phyloP scores from a whole-genome alignment of 306 rosid species.

The Trichosanthes cucumerina region DNA sequence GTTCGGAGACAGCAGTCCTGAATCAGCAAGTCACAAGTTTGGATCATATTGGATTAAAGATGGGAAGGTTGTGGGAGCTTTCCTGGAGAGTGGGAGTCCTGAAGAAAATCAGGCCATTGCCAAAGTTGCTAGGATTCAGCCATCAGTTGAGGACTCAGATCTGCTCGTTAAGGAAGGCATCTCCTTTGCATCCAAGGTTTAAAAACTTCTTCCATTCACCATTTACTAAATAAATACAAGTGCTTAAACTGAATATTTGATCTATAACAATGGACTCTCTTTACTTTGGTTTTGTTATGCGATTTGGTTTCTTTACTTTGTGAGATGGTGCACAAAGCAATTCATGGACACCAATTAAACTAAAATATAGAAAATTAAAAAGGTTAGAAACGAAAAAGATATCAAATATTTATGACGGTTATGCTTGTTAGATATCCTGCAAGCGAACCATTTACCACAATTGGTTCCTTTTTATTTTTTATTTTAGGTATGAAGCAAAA shows the following conservation, averaged over 20 bases:
- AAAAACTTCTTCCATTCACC: neutral
- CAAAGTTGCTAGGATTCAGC: constrained; percentile 69
- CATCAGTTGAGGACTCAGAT: constrained; percentile 43
- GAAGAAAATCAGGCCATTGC: constrained; percentile 92
- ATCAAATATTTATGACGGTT: too few species aligned
- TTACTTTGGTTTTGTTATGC: neutral
- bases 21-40: constrained; percentile 54
- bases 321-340: neutral
- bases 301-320: neutral
- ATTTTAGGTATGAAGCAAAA: too few species aligned
- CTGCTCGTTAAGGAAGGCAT: constrained; percentile 69
- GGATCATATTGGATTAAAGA: constrained; percentile 93
- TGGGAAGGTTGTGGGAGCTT: constrained; percentile 74
- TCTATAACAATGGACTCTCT: neutral
- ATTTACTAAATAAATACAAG: neutral
- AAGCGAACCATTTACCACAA: too few species aligned
- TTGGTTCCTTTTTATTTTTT: too few species aligned
- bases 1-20: constrained; percentile 73
- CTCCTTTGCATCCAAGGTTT: constrained; percentile 72
- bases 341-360: too few species aligned
- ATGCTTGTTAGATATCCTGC: too few species aligned
- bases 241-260: neutral
- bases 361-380: neutral
- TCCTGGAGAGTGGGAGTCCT: constrained; percentile 67
- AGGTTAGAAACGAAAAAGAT: neutral